These are phyloP conservation scores for Panellus pusillus DNA, from an alignment of 768 basidiomycete genomes.

Conservation along the genomic window DNA sequence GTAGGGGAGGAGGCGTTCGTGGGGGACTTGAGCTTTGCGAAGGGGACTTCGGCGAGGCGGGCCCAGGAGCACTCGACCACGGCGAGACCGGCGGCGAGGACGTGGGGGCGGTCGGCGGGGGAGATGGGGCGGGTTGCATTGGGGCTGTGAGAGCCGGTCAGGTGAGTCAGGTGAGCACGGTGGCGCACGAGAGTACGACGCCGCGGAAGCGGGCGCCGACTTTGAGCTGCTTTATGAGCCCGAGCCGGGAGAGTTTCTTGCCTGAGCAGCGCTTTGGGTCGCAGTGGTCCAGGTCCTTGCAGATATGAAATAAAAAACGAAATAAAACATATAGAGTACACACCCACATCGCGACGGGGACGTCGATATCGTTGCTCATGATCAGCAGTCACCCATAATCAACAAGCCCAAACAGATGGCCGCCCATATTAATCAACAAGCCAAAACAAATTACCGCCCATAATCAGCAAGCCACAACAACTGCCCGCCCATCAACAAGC, in stretches of 20 bases:
- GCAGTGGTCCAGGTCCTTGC: conserved; percentile 97
- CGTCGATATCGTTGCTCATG: conserved; percentile 52
- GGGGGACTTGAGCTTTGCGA: conserved; percentile 86
- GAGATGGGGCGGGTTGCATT: conserved; percentile 78
- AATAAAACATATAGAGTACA: conserved; percentile 36
- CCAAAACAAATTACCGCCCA: too few species aligned
- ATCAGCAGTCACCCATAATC: too few species aligned
- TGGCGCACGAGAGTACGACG: conserved; percentile 86
- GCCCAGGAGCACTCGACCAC: conserved; percentile 99
- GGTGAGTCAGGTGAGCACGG: background rate
- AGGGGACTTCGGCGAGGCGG: conserved; percentile 90
- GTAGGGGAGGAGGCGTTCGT: conserved; percentile 92
- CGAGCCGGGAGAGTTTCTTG: conserved; percentile 85
- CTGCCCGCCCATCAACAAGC: conserved; percentile 61
- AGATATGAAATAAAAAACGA: background rate
- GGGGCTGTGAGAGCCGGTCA: conserved; percentile 55
- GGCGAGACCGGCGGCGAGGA: conserved; percentile 75
- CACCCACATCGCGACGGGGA: conserved; percentile 97
- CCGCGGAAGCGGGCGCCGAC: conserved; percentile 89
- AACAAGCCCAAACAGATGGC: background rate
- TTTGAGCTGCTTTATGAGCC: conserved; percentile 79
- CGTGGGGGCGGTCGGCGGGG: conserved; percentile 81
- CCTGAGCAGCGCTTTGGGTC: conserved; percentile 83
- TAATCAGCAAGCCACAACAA: background rate
- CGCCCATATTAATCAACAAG: too few species aligned